Conservation (phyloP, 2,329 filamentous ascomycete species). For the Malbranchea cinnamomea region DNA sequence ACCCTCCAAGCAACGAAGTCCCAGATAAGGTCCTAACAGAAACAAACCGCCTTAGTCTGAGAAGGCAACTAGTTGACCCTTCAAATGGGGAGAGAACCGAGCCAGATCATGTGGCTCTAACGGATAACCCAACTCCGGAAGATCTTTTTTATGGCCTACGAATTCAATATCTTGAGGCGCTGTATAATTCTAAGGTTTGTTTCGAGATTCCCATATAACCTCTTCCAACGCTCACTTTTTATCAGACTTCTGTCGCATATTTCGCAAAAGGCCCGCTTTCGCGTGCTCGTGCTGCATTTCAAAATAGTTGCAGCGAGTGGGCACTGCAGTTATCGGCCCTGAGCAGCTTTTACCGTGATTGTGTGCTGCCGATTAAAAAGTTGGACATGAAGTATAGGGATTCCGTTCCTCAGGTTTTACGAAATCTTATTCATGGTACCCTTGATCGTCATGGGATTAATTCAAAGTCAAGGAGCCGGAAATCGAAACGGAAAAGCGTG, state of each 20-base stretch:
- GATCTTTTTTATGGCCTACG: slow-evolving; percentile 22
- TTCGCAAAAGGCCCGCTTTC: slow-evolving; percentile 37
- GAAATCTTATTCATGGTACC: slow-evolving; percentile 21
- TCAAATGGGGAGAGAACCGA: too few species aligned
- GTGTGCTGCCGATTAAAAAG: slow-evolving; percentile 30
- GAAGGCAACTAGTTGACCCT: too few species aligned
- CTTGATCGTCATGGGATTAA: slow-evolving; percentile 22
- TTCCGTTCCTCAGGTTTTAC: slow-evolving; percentile 26
- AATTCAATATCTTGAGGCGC: slow-evolving; percentile 28
- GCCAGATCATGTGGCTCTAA: too few species aligned
- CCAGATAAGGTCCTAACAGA: too few species aligned
- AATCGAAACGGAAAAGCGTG: slow-evolving; percentile 22
- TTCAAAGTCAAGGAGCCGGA: slow-evolving; percentile 19
- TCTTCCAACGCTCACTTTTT: slow-evolving; percentile 5
- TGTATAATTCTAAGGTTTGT: slow-evolving; percentile 29
- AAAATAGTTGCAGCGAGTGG: slow-evolving; percentile 14
- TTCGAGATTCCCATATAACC: not conserved
- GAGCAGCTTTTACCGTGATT: slow-evolving; percentile 25
- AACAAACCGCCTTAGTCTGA: too few species aligned
- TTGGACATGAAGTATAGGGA: slow-evolving; percentile 34
- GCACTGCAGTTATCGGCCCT: slow-evolving; percentile 16
- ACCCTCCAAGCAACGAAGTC: too few species aligned
- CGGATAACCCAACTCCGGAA: slow-evolving; percentile 14
- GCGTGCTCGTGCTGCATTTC: slow-evolving; percentile 28
- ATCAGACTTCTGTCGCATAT: slow-evolving; percentile 34